Percentiles rank a stretch among this genome's conserved stretches.
Conservation (phyloP, 2,329 filamentous ascomycete species). For the Delphinella strobiligena region DNA sequence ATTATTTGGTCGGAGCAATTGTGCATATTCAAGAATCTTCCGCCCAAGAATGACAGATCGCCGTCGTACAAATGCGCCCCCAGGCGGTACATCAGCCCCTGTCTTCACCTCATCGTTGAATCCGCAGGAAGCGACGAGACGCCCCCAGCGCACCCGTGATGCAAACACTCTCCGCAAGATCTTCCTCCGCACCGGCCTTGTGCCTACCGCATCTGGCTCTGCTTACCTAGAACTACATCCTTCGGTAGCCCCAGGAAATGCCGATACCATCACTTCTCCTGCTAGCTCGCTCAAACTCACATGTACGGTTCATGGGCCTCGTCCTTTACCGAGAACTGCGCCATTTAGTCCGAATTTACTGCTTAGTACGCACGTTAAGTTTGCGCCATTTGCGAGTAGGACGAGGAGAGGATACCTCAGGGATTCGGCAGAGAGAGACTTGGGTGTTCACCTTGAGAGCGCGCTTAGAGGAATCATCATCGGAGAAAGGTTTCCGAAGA, state of each 20-base stretch:
- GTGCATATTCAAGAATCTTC: too few relatives aligned
- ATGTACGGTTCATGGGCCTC: conserved; percentile 86
- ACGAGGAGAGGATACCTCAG: conserved; percentile 74
- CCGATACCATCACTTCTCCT: conserved; percentile 37
- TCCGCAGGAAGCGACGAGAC: conserved; percentile 33
- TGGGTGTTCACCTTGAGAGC: conserved; percentile 83
- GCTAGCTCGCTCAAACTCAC: conserved; percentile 73
- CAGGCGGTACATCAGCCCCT: conserved; percentile 62
- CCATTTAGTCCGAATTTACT: conserved; percentile 89
- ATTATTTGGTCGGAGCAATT: too few relatives aligned
- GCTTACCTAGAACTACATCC: conserved; percentile 62
- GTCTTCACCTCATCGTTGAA: conserved; percentile 47
- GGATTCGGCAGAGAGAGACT: conserved; percentile 74
- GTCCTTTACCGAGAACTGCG: conserved; percentile 77
- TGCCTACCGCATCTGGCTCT: conserved; percentile 85
- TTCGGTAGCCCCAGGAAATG: conserved; percentile 27
- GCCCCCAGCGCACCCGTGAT: conserved; percentile 46
- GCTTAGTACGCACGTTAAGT: conserved; percentile 88
- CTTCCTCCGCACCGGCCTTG: conserved; percentile 83
- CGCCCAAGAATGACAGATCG: conserved; percentile 72
- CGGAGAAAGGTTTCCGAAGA: conserved; percentile 96
- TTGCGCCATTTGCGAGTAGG: conserved; percentile 83
- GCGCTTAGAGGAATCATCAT: conserved; percentile 82
- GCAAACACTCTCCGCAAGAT: conserved; percentile 70
- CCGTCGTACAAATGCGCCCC: conserved; percentile 79